Base-by-base conservation (phyloP, 345 rosid genomes). In the Eutrema japonicum region DNA sequence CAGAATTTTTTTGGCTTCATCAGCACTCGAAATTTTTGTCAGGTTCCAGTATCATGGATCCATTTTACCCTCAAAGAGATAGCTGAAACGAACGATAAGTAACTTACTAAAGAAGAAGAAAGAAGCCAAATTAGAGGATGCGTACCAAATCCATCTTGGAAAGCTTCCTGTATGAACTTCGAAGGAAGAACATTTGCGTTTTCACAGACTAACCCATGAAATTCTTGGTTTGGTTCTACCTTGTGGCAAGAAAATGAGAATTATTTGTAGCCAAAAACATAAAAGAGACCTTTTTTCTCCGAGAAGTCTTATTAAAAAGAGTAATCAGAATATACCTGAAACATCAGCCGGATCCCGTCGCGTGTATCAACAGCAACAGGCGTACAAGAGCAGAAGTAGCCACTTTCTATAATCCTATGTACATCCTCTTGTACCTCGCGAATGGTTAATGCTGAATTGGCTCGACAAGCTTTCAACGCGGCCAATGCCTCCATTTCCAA, bases 141-240 rank as follows among this genome's bases (percentile, higher is more conserved):
- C 86, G 77, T 86, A 95, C 97, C 97, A 80, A 80, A 77, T 65
- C 87, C 91, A 76, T 83, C 78, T 43, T 84, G 82, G 69, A 95
- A 89, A 74, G 99, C 82, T 53, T 92, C 91, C 68, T 86, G 86
- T 32, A 92, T 68, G 81, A 95, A 89, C 71, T 87, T 95, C 1
- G 96, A 66, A 22, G 98, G 97, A 83, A 95, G 94, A 74, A 90
- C 96, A 84, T 88, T 90, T 38, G 99, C 99, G 64, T 96, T 96
- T 81, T 95, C 98, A 68, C 96, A 95, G 36, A 90, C 94, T 74
- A 92, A 74, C 72, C 98, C 91, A 64, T 77, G 89, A 66, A 92
- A 90, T 81, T 87, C 99, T 78, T 92, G 97, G 81, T 95, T 95
- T 77, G 94, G 98, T 81, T 92, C 98, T 79, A 92, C 96, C 99